Evolutionary conservation across 2,329 filamentous ascomycete genomes (phyloP).

Genomic region (Calonectria ilicicola): DNA sequence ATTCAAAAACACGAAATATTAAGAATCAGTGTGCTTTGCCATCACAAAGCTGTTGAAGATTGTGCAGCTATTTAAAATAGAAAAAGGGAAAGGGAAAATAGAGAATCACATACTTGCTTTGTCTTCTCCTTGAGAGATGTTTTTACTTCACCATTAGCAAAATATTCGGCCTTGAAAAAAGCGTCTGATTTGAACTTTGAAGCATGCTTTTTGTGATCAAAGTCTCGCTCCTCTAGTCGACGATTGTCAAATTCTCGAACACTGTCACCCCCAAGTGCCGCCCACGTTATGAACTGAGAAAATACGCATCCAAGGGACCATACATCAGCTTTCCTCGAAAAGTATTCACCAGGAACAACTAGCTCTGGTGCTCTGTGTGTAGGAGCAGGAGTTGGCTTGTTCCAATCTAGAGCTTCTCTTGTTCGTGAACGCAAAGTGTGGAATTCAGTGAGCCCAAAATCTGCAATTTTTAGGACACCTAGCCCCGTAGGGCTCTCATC

Average conservation of each 20-base stretch:
- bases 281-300: slow-evolving; percentile 25
- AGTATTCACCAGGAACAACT: neutral
- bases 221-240: neutral
- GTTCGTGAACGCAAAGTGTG: neutral
- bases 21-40: too few species aligned
- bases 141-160: neutral
- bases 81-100: neutral
- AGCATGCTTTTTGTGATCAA: neutral
- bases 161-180: neutral
- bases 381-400: neutral
- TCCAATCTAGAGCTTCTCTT: neutral
- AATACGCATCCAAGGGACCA: slow-evolving; percentile 29
- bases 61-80: too few species aligned
- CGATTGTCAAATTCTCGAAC: neutral
- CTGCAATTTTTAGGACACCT: slow-evolving; percentile 19
- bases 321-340: slow-evolving; percentile 21
- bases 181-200: neutral
- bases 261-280: slow-evolving; percentile 10
- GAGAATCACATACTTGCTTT: neutral
- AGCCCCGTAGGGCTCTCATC: neutral
- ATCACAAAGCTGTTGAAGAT: too few species aligned
- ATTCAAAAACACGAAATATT: neutral
- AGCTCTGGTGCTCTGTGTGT: slow-evolving; percentile 18
- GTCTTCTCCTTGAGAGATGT: neutral
- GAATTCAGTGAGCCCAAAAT: slow-evolving; percentile 19